Conservation (phyloP, 306 rosid genomes). For the Cicer chorassanicum region DNA sequence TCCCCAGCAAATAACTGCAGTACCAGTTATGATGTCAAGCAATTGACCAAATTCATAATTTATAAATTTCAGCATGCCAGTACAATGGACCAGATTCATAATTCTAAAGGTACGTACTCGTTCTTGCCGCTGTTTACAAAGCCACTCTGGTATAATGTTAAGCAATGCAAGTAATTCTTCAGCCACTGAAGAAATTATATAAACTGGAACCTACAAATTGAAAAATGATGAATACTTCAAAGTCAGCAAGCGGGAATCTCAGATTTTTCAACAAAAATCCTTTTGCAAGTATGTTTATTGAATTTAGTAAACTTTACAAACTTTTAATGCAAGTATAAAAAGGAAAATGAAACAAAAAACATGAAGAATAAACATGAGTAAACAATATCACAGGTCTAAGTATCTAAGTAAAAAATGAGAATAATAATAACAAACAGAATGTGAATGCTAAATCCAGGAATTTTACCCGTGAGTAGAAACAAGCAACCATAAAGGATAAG, state of each 20-base stretch:
- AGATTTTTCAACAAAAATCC: constrained; percentile 15
- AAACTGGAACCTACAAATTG: constrained; percentile 78
- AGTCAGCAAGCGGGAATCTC: constrained; percentile 19
- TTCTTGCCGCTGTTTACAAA: constrained; percentile 73
- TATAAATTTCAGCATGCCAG: constrained; percentile 39
- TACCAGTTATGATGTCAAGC: constrained; percentile 38
- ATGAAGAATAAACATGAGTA: background rate
- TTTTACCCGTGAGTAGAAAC: background rate
- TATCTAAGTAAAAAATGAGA: constrained; percentile 19
- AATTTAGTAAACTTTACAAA: constrained; percentile 10
- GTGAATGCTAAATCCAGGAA: background rate
- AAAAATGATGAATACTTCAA: constrained; percentile 22
- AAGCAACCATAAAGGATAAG: constrained; percentile 27
- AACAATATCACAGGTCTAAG: constrained; percentile 6
- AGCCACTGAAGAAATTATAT: constrained; percentile 78
- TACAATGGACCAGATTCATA: constrained; percentile 35
- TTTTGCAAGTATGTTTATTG: constrained; percentile 20
- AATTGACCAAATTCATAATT: constrained; percentile 34
- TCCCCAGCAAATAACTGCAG: constrained; percentile 84
- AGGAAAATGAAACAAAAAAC: background rate
- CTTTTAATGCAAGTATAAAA: constrained; percentile 32
- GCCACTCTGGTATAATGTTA: constrained; percentile 85
- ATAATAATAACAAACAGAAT: constrained; percentile 4
- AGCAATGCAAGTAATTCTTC: constrained; percentile 77
- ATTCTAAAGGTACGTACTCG: constrained; percentile 53